Conservation (phyloP, 2,329 filamentous ascomycete species). For the Neopestalotiopsis rosae region DNA sequence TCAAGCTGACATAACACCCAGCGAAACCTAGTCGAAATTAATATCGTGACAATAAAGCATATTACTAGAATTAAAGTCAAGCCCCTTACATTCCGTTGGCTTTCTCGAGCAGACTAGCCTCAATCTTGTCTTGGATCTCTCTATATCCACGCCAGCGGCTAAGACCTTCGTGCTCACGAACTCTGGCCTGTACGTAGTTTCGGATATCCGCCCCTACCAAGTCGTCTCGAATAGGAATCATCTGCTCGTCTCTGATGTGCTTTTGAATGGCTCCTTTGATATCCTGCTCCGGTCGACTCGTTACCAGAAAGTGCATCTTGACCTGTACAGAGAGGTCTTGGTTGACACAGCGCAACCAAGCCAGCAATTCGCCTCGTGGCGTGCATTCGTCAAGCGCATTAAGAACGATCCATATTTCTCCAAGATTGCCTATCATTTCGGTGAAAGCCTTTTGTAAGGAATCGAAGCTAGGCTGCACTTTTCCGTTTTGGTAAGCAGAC, state of each 20-base stretch:
- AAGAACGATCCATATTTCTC: constrained; percentile 23
- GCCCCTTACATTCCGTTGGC: constrained; percentile 17
- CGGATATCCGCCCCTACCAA: constrained; percentile 33
- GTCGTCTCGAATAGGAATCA: constrained; percentile 27
- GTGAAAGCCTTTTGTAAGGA: constrained; percentile 28
- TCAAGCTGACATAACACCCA: constrained; percentile 29
- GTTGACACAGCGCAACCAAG: constrained; percentile 21
- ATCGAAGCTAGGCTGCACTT: constrained; percentile 29
- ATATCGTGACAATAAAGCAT: constrained; percentile 12
- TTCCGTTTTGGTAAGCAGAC: constrained; percentile 27
- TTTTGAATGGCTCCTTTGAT: too few relatives aligned
- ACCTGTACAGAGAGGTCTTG: not conserved
- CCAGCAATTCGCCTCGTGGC: constrained; percentile 18
- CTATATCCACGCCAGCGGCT: constrained; percentile 30
- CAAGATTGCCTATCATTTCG: constrained; percentile 31
- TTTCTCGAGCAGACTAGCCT: constrained; percentile 27
- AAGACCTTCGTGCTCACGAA: constrained; percentile 27
- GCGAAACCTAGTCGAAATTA: constrained; percentile 27
- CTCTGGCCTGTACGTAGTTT: constrained; percentile 29
- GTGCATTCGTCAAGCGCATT: constrained; percentile 28
- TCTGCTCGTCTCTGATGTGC: too few relatives aligned
- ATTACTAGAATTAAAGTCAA: too few relatives aligned
- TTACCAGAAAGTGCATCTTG: constrained; percentile 26
- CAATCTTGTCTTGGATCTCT: constrained; percentile 29
- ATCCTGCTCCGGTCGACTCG: constrained; percentile 33